Evolutionary conservation across 208 protist genomes (phyloP).

Genomic region (Herpetomonas tarakana): DNA sequence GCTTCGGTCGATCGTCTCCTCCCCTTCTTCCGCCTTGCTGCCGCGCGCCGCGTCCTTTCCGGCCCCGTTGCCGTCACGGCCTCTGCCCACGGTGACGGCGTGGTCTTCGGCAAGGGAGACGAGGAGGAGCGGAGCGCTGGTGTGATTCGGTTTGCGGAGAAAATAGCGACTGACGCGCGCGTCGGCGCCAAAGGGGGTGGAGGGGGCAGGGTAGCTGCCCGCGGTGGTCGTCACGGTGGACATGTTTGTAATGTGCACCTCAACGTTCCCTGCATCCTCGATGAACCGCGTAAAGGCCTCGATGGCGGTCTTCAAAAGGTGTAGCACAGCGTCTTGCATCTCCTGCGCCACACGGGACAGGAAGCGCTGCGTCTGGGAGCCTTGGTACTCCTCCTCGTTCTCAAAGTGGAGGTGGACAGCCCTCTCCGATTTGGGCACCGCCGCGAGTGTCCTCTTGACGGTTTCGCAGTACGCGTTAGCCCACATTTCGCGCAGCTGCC

Average conservation of each 20-base stretch:
- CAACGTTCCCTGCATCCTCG: conserved; percentile 65
- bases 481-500: conserved; percentile 81
- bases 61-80: background rate
- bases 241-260: conserved; percentile 49
- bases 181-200: conserved; percentile 42
- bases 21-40: conserved; percentile 4
- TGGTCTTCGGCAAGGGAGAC: conserved; percentile 42
- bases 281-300: conserved; percentile 84
- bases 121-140: conserved; percentile 58
- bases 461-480: conserved; percentile 42
- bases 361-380: conserved; percentile 92
- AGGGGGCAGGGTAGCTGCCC: conserved; percentile 25
- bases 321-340: conserved; percentile 92
- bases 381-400: conserved; percentile 85
- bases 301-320: conserved; percentile 60
- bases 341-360: conserved; percentile 88
- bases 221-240: conserved; percentile 39
- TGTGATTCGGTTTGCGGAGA: conserved; percentile 30
- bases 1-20: background rate
- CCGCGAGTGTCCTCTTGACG: conserved; percentile 41
- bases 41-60: background rate
- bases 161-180: conserved; percentile 29
- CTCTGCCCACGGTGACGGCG: background rate
- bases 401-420: conserved; percentile 84
- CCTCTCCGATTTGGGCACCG: conserved; percentile 9